These are phyloP conservation scores for Apium graveolens DNA, from an alignment of 129 eudicot species.

Conservation along the genomic window DNA sequence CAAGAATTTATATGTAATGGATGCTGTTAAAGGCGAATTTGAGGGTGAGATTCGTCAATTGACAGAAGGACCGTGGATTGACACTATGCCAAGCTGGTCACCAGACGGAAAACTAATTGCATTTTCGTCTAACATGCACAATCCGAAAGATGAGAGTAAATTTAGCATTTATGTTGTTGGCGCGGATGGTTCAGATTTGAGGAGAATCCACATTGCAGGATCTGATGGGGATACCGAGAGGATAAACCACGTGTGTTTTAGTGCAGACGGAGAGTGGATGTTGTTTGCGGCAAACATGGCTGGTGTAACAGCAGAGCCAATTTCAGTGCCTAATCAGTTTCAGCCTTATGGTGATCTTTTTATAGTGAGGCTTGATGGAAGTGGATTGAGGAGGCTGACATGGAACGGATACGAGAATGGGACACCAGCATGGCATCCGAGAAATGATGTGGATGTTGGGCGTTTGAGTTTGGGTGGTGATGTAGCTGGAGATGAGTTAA, in stretches of 20 bases:
- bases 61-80: constrained; percentile 83
- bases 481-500: constrained; percentile 36
- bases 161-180: constrained; percentile 53
- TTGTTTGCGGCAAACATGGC: constrained; percentile 65
- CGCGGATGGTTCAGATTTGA: constrained; percentile 49
- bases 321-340: constrained; percentile 69
- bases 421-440: constrained; percentile 72
- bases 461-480: constrained; percentile 16
- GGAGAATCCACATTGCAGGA: constrained; percentile 49
- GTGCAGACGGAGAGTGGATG: constrained; percentile 67
- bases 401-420: constrained; percentile 87
- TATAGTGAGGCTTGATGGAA: constrained; percentile 58
- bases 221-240: constrained; percentile 49
- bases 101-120: constrained; percentile 79
- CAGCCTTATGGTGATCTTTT: constrained; percentile 81
- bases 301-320: constrained; percentile 78
- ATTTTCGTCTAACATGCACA: constrained; percentile 71
- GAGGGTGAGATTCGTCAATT: constrained; percentile 47
- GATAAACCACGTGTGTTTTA: constrained; percentile 80
- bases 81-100: constrained; percentile 95
- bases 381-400: constrained; percentile 58
- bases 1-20: constrained; percentile 64
- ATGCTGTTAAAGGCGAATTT: constrained; percentile 55
- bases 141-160: constrained; percentile 29
- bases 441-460: constrained; percentile 24